Base-by-base conservation (phyloP, 129 eudicot species). In the carrot (Daucus carota) region DNA sequence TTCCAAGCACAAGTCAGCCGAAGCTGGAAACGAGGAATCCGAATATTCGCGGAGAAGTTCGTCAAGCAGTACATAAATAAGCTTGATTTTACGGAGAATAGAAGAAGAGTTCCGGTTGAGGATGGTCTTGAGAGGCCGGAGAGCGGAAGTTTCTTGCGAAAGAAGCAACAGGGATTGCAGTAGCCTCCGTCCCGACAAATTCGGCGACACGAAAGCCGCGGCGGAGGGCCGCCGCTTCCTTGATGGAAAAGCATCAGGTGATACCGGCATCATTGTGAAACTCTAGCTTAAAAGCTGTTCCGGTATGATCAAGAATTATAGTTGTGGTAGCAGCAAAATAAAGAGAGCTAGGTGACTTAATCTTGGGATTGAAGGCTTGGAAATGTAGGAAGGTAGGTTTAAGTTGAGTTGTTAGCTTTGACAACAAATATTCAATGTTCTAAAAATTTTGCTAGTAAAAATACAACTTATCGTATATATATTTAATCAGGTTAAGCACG, bases 1-100 rank as follows among this genome's bases (percentile, higher is more conserved):
- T 40, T 94, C 97, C 44, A 91, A 89, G 76, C 97, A 94, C 72
- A 94, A 75, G 3, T 79, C 80, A 29, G 92, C 90, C 2, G 98
- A 91, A 50, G 90, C 84, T 66, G 97, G 88, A 26, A 87, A 85
- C 62, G 60, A 5, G 40, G 50, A 41, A 17, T 63, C 73, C 4
- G 69, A 83, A 46, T 76, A 72, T 2, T 84, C 75, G 1, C 86
- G 83, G 6, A 83, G 57, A 36, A 93, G 81, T 36, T 94, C 98
- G 73, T 94, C 93, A 8, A 94, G 67, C 18, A 94, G 65, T 1
- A 87, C 32, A 0, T 89, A 81, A 14, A 91, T 81, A 26, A 91
- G 81, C 83, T 80, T 79, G 2, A 86, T 78, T 83, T 91, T 91
- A 11, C 97, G 88, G 76, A 90, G 80, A 32, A 91, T 77, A 1